Evolutionary conservation across 2,329 filamentous ascomycete species (phyloP).

Genomic region (Aspergillus fructus): DNA sequence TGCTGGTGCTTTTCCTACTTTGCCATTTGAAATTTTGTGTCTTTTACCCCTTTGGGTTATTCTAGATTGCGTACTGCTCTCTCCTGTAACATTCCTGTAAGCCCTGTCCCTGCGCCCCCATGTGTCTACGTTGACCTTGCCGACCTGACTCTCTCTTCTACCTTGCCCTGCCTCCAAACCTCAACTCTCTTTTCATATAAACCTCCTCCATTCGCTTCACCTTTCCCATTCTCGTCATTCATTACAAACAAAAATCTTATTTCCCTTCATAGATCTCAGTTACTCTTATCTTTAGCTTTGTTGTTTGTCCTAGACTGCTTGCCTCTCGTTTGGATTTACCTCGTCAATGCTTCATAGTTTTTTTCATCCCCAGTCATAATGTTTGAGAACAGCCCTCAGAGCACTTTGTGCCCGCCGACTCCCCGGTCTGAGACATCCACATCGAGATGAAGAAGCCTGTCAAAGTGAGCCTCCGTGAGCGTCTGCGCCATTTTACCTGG

Average conservation of each 20-base stretch:
- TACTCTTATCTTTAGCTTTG: neutral
- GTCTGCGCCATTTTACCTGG: conserved; percentile 61
- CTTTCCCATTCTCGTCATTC: neutral
- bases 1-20: neutral
- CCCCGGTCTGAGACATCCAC: conserved; percentile 22
- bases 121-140: conserved; percentile 12
- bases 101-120: conserved; percentile 4
- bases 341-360: neutral
- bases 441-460: conserved; percentile 19
- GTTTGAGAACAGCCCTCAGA: conserved; percentile 18
- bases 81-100: neutral
- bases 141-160: conserved; percentile 1
- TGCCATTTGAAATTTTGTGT: neutral
- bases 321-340: neutral
- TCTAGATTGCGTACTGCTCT: conserved; percentile 5
- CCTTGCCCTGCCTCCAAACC: neutral
- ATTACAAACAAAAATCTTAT: neutral
- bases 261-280: conserved; percentile 1
- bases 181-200: conserved; percentile 1
- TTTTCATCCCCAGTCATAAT: conserved; percentile 10
- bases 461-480: conserved; percentile 21
- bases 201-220: conserved; percentile 1
- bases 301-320: neutral
- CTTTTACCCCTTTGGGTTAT: conserved; percentile 7
- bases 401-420: conserved; percentile 21